Percentiles rank a stretch among this genome's conserved stretches.
Conservation (phyloP, 352 stramenopile genomes). For the Phytophthora vignae region DNA sequence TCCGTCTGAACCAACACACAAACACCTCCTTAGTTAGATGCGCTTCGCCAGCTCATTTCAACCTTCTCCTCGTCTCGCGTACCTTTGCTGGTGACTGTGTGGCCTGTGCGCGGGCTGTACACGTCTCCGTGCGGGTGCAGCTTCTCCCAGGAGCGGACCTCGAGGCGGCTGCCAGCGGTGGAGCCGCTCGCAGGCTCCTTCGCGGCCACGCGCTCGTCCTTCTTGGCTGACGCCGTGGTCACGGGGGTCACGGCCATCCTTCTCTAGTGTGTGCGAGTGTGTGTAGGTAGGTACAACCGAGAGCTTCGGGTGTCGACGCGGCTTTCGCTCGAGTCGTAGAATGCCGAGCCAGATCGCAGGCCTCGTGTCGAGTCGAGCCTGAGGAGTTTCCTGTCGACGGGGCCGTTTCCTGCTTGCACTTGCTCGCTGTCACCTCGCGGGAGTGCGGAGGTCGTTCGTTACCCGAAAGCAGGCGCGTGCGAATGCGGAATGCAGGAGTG, state of each 20-base stretch:
- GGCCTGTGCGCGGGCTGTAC: slow-evolving; percentile 86
- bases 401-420: slow-evolving; percentile 31
- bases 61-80: neutral
- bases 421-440: slow-evolving; percentile 28
- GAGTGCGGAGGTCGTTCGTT: slow-evolving; percentile 26
- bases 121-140: slow-evolving; percentile 77
- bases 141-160: slow-evolving; percentile 82
- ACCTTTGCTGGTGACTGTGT: slow-evolving; percentile 87
- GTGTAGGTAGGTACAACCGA: slow-evolving; percentile 30
- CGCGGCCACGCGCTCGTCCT: slow-evolving; percentile 1
- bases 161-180: slow-evolving; percentile 43
- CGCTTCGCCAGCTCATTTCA: neutral
- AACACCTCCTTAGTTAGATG: neutral
- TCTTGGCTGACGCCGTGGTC: slow-evolving; percentile 12
- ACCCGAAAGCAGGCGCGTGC: neutral
- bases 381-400: slow-evolving; percentile 28
- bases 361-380: slow-evolving; percentile 2
- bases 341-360: slow-evolving; percentile 36
- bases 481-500: slow-evolving; percentile 43
- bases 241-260: slow-evolving; percentile 36
- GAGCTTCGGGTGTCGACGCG: slow-evolving; percentile 35
- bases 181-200: slow-evolving; percentile 14
- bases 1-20: slow-evolving; percentile 48
- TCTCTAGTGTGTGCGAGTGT: neutral
- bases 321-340: slow-evolving; percentile 47